These are phyloP conservation scores for Apiospora aurea DNA, from an alignment of 2,329 filamentous ascomycete genomes.

Conservation along the genomic window DNA sequence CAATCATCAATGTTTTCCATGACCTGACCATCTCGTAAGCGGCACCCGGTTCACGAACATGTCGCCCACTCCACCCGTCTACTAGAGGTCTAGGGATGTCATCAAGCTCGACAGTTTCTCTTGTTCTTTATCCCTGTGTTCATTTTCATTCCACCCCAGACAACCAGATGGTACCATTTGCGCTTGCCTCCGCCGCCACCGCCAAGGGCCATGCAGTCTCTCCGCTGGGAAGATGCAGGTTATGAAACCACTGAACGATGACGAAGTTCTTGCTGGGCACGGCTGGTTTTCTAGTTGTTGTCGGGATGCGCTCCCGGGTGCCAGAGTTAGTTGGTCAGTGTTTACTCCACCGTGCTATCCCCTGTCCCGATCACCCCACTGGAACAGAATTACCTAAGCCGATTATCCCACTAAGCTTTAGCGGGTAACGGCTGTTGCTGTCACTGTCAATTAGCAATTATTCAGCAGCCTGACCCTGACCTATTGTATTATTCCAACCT, in stretches of 20 bases:
- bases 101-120: too few species aligned
- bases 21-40: too few species aligned
- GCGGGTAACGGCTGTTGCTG: not conserved
- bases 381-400: too few species aligned
- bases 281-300: not conserved
- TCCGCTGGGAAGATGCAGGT: too few species aligned
- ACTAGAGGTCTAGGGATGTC: too few species aligned
- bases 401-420: not conserved
- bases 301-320: not conserved
- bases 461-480: not conserved
- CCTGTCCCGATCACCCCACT: not conserved
- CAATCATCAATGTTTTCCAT: too few species aligned
- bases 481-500: conserved; percentile 9
- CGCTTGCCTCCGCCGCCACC: not conserved
- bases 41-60: too few species aligned
- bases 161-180: not conserved
- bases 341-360: not conserved
- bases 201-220: too few species aligned
- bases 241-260: too few species aligned
- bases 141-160: not conserved
- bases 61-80: too few species aligned
- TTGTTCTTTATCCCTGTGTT: not conserved
- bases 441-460: conserved; percentile 5
- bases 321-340: not conserved
- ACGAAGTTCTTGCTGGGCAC: too few species aligned